Evolutionary conservation across 2,329 filamentous ascomycete species (phyloP).

Genomic region (Dryadomyces quercus-mongolicae): DNA sequence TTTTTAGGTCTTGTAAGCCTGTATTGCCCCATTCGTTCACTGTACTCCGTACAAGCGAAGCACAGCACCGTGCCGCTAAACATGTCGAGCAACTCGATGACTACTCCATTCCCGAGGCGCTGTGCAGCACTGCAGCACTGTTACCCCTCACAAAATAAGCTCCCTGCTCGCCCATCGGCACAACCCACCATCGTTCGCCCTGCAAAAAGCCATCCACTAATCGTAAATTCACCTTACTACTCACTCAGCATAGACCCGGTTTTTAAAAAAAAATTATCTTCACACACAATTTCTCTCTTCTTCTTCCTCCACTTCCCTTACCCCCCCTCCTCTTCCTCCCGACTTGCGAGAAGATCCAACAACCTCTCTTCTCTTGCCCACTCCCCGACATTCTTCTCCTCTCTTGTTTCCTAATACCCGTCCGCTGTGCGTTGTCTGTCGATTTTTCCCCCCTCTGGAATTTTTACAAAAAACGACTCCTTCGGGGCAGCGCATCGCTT

Average conservation of each 20-base stretch:
- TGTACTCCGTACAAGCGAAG: not conserved
- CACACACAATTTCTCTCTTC: constrained; percentile 13
- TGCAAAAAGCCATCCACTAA: not conserved
- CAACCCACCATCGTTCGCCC: not conserved
- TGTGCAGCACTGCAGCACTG: not conserved
- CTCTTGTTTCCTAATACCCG: not conserved
- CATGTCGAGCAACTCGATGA: too few species aligned
- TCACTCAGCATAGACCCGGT: constrained; percentile 9
- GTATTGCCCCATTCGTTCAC: not conserved
- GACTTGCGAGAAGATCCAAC: constrained; percentile 2
- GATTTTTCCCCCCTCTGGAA: not conserved
- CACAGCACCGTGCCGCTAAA: too few species aligned
- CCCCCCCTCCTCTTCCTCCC: not conserved
- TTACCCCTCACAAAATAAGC: constrained; percentile 5
- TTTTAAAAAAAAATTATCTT: constrained; percentile 15
- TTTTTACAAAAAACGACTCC: not conserved
- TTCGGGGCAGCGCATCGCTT: not conserved
- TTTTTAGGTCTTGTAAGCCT: too few species aligned
- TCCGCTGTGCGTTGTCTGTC: not conserved
- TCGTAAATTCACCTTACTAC: not conserved
- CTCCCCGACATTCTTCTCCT: not conserved
- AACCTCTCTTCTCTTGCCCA: constrained; percentile 1
- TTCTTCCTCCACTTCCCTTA: constrained; percentile 1
- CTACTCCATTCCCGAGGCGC: too few species aligned
- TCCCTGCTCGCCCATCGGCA: constrained; percentile 4